Evolutionary conservation across 1,139 yeast species (phyloP), one percentile per base, ranked within the genome.

Genomic region (Yamadazyma songkhlaensis): DNA sequence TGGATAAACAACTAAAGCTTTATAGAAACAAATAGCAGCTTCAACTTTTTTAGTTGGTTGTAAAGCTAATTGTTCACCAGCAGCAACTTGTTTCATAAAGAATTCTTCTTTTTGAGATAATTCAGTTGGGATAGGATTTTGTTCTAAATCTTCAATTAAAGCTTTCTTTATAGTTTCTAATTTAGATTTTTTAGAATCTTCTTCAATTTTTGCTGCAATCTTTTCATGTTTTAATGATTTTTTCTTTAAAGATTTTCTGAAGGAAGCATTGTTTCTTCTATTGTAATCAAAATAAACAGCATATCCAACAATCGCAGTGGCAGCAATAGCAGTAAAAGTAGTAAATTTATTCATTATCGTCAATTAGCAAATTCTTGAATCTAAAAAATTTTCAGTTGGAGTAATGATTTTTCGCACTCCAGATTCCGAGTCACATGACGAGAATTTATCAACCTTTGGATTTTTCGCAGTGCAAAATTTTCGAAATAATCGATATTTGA

Each of bases 1-100:
- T 44, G 98, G 97, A 63, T 90, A 92, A 36, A 89, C 90, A 26
- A 87, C 79, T 57, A 92, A 74, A n/a, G 97, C 97, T 64, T 89
- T 86, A 77, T 92, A 92, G 75, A 89, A 92, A 51, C 85, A 79
- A 50, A 89, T 71, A 30, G 97, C 97, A 31, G 96, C 84, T 42
- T 82, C 87, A 45, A 83, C 63, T 59, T 81, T 83, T 51, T 73
- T 69, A 44, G 77, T 79, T 46, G 84, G 79, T 30, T 68, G 59
- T 34, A 67, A 60, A 40, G 83, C 74, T 47, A 81, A 67, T 60
- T 79, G 81, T 60, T 90, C 97, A 58, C 96, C 97, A 38, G 74
- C 60, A 38, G 89, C 84, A 42, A 90, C 90, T 62, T 87, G 92
- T 47, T 77, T 74, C 74, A 88, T 81, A 70, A 90, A 90, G 56